These are phyloP conservation scores for Cutaneotrichosporon arboriforme DNA, from an alignment of 1,284 basidiomycete genomes.

Conservation along the genomic window DNA sequence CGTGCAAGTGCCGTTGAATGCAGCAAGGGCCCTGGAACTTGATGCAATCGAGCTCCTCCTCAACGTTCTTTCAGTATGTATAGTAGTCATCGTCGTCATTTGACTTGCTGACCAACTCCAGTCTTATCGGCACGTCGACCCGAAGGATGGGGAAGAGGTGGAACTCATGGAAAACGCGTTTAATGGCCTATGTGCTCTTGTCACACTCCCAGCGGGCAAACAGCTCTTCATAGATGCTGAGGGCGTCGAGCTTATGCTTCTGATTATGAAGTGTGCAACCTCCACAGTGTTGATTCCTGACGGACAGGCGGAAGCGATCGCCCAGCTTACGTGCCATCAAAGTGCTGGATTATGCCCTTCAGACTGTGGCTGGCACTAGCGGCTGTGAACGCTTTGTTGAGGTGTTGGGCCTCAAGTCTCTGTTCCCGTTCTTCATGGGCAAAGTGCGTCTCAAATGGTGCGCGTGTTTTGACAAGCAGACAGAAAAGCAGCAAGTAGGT, in stretches of 20 bases:
- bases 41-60: constrained; percentile 76
- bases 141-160: constrained; percentile 75
- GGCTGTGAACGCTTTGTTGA: constrained; percentile 86
- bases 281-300: neutral
- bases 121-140: constrained; percentile 81
- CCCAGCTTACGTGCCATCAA: constrained; percentile 79
- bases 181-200: constrained; percentile 75
- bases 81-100: neutral
- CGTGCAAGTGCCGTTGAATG: constrained; percentile 66
- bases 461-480: constrained; percentile 23
- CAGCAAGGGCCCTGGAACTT: constrained; percentile 59
- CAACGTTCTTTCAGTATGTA: constrained; percentile 72
- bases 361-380: constrained; percentile 65
- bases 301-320: constrained; percentile 68
- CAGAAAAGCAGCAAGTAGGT: constrained; percentile 57
- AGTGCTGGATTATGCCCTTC: constrained; percentile 83
- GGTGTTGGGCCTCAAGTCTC: constrained; percentile 73
- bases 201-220: constrained; percentile 71
- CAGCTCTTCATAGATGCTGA: constrained; percentile 79
- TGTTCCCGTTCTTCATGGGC: constrained; percentile 90
- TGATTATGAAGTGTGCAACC: constrained; percentile 78
- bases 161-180: constrained; percentile 98
- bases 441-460: constrained; percentile 57
- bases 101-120: constrained; percentile 37
- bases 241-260: constrained; percentile 91